Percentiles rank a stretch among this genome's conserved stretches.
Evolutionary conservation across 306 rosid species (phyloP).

Genomic region (Vicia villosa): DNA sequence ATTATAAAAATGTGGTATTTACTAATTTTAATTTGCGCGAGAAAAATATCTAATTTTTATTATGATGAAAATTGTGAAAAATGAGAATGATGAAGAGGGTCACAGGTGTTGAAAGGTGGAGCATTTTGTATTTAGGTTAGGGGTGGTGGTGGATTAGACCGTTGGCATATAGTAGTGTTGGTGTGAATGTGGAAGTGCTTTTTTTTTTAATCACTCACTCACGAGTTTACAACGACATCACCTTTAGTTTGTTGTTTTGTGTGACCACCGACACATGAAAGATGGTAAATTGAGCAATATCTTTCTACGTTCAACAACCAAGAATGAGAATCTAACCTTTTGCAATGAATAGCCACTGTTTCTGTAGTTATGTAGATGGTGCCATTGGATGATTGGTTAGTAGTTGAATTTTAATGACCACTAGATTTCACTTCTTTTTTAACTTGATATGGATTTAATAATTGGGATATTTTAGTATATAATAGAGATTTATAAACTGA

Average conservation of each 20-base stretch:
- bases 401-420: not conserved
- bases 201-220: not conserved
- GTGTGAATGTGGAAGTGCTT: conserved; percentile 1
- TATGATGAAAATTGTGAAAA: no score
- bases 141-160: conserved; percentile 13
- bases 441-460: not conserved
- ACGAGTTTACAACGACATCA: not conserved
- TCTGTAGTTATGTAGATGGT: conserved; percentile 1
- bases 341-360: not conserved
- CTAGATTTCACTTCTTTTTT: not conserved
- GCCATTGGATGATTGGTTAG: not conserved
- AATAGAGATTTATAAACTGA: not conserved
- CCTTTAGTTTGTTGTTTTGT: not conserved
- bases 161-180: not conserved
- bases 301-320: conserved; percentile 5
- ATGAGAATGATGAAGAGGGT: not conserved
- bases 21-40: no score
- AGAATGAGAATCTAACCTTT: conserved; percentile 1
- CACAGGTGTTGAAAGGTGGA: not conserved
- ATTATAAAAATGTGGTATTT: no score
- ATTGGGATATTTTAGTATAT: not conserved
- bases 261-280: conserved; percentile 22
- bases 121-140: not conserved
- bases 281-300: not conserved
- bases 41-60: no score